phyloP scores from a whole-genome alignment of 345 rosid genomes.

The Eucalyptus erythrocorys region DNA sequence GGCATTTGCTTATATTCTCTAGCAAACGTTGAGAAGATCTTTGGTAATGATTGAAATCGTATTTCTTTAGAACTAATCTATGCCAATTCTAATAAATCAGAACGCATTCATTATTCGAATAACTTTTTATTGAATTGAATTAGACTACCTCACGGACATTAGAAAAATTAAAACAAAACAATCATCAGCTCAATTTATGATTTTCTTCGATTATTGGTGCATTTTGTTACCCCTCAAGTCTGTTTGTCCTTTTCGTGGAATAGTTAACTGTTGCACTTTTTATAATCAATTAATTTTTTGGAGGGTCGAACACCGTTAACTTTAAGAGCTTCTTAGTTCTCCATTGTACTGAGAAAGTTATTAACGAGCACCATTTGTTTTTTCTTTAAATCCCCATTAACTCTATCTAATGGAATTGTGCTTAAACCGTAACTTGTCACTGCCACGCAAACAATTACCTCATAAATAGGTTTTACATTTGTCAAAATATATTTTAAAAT shows the following conservation, averaged over 20 bases:
- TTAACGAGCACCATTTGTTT: rapidly evolving
- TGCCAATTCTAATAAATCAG: rapidly evolving
- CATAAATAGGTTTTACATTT: not conserved
- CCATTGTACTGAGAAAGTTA: not conserved
- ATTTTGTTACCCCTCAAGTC: rapidly evolving
- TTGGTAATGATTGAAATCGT: not conserved
- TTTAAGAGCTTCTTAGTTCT: not conserved
- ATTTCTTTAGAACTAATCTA: rapidly evolving
- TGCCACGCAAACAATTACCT: rapidly evolving
- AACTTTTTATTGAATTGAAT: rapidly evolving
- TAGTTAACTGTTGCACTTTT: rapidly evolving
- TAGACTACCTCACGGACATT: rapidly evolving
- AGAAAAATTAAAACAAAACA: not conserved
- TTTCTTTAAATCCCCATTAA: not conserved
- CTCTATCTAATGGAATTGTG: rapidly evolving
- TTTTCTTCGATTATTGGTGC: not conserved
- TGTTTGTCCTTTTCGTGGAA: rapidly evolving
- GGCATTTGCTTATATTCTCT: not conserved
- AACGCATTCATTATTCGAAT: rapidly evolving
- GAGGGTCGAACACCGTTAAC: no score
- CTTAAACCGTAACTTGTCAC: rapidly evolving
- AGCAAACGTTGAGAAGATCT: rapidly evolving
- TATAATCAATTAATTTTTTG: not conserved
- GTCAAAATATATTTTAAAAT: not conserved
- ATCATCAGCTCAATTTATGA: rapidly evolving